Evolutionary conservation across 176 grass and related monocot species (phyloP).

Genomic region (Oryza coarctata): DNA sequence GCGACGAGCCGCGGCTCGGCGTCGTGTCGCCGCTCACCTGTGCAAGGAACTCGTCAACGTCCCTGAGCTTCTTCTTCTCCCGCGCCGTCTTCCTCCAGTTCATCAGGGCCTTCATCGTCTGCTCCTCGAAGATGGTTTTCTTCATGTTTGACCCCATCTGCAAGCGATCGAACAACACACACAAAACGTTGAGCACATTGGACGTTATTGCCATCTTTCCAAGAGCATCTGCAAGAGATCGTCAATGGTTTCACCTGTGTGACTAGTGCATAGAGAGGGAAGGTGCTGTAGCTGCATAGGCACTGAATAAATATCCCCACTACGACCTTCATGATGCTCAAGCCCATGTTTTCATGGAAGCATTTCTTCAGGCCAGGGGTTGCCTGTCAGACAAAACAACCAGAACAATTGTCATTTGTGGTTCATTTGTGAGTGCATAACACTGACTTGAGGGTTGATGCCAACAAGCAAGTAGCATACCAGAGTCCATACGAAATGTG

Average conservation of each 20-base stretch:
- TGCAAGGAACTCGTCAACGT: neutral
- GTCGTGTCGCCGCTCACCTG: constrained; percentile 37
- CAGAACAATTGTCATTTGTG: neutral
- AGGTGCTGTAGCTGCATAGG: constrained; percentile 96
- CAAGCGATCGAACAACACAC: neutral
- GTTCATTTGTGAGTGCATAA: neutral
- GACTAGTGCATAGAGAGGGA: constrained; percentile 87
- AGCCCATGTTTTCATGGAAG: constrained; percentile 38
- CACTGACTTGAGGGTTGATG: neutral
- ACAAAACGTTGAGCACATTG: neutral
- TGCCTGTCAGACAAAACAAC: constrained; percentile 25
- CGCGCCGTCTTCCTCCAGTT: constrained; percentile 64
- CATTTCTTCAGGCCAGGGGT: constrained; percentile 56
- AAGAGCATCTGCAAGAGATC: neutral
- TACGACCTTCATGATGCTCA: constrained; percentile 51
- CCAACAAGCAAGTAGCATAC: constrained; percentile 25
- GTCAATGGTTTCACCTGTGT: constrained; percentile 55
- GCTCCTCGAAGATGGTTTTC: constrained; percentile 86
- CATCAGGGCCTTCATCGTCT: constrained; percentile 68
- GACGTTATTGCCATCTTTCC: neutral
- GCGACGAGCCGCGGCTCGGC: constrained; percentile 32
- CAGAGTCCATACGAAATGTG: constrained; percentile 82
- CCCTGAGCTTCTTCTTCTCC: constrained; percentile 51
- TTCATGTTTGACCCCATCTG: constrained; percentile 98
- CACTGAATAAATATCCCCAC: constrained; percentile 60